Percentiles rank a stretch among this genome's conserved stretches.
Conservation (phyloP, 2,329 filamentous ascomycete genomes). For the Sporothrix globosa region DNA sequence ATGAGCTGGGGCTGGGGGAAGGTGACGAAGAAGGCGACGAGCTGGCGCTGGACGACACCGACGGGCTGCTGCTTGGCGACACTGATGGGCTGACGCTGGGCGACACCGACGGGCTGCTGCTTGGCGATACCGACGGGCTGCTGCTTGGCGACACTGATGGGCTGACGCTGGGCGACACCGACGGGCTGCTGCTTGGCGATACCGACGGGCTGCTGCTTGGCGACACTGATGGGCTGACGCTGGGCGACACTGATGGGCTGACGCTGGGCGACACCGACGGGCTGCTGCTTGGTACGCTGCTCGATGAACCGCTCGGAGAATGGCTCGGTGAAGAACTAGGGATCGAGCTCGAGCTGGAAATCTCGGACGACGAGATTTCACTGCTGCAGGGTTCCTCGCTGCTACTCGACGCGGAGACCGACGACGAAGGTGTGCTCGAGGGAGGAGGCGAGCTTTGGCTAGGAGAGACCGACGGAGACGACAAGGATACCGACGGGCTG, state of each 20-base stretch:
- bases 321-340: too few species aligned
- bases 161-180: not conserved
- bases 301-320: not conserved
- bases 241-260: not conserved
- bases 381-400: conserved; percentile 5
- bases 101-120: not conserved
- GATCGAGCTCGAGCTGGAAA: not conserved
- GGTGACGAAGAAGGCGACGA: not conserved
- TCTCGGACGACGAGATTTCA: not conserved
- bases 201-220: not conserved
- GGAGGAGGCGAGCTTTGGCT: not conserved
- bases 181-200: not conserved
- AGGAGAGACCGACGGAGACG: not conserved
- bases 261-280: not conserved
- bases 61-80: not conserved
- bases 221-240: not conserved
- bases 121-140: not conserved
- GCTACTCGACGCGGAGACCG: not conserved
- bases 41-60: too few species aligned
- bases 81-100: not conserved
- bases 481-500: not conserved
- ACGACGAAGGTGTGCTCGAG: not conserved
- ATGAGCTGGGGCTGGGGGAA: not conserved
- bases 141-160: not conserved
- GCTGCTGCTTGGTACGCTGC: not conserved